Conservation (phyloP, 129 eudicot genomes). For the Tagetes erecta region DNA sequence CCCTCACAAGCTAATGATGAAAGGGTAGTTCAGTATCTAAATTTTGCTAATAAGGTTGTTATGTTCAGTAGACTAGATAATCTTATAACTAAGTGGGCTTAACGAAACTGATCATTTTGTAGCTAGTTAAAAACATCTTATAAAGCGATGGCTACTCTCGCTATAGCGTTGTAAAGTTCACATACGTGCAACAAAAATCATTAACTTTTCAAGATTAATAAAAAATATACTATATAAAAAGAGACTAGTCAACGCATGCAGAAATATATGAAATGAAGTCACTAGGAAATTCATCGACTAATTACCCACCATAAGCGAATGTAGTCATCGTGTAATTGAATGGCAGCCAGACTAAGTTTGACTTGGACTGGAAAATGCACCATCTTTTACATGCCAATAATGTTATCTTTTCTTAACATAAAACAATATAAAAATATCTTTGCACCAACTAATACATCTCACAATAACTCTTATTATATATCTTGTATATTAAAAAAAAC, state of each 20-base stretch:
- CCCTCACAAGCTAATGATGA: not conserved
- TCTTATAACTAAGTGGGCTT: not conserved
- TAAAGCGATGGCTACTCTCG: not conserved
- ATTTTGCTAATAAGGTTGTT: not conserved
- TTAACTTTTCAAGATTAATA: too few species aligned
- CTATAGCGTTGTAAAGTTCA: not conserved
- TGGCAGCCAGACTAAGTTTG: constrained; percentile 22
- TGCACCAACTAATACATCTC: not conserved
- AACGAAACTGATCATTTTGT: not conserved
- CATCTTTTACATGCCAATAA: constrained; percentile 1
- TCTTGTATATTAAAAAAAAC: not conserved
- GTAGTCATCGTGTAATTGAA: constrained; percentile 8
- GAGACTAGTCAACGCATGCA: not conserved
- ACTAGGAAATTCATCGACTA: constrained; percentile 14
- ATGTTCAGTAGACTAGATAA: not conserved
- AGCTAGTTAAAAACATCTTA: not conserved
- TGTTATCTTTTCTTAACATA: not conserved
- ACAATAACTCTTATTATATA: not conserved
- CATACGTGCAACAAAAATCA: not conserved
- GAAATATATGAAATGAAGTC: not conserved
- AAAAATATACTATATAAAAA: not conserved
- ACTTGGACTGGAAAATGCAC: constrained; percentile 28
- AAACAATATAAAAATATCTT: too few species aligned
- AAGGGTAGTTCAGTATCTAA: not conserved
- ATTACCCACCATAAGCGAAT: not conserved